phyloP scores from a whole-genome alignment of 495 filamentous ascomycete genomes.

The Astrothelium subdiscretum region DNA sequence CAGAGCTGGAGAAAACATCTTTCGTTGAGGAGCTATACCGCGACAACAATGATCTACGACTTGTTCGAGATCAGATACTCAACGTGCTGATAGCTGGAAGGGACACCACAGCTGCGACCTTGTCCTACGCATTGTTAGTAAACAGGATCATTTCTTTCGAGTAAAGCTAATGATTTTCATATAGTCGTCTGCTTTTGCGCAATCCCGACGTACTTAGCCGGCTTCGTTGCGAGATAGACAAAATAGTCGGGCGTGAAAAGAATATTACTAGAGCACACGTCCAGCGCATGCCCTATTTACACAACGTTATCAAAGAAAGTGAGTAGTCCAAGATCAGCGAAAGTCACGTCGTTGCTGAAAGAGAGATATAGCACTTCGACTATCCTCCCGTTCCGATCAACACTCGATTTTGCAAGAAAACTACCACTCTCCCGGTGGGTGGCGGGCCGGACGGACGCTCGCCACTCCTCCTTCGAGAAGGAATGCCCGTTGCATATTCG shows the following conservation, averaged over 20 bases:
- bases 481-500: slow-evolving; percentile 18
- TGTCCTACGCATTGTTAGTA: slow-evolving; percentile 1
- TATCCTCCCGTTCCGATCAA: slow-evolving; percentile 27
- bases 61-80: slow-evolving; percentile 13
- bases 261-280: background rate
- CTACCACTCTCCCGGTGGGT: slow-evolving; percentile 26
- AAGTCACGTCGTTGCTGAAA: background rate
- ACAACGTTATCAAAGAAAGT: background rate
- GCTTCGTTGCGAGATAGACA: background rate
- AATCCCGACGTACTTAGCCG: background rate
- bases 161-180: background rate
- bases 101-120: slow-evolving; percentile 24
- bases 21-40: slow-evolving; percentile 32
- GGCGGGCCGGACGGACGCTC: slow-evolving; percentile 22
- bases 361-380: slow-evolving; percentile 3
- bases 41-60: slow-evolving; percentile 23
- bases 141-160: background rate
- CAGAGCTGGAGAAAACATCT: background rate
- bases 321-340: background rate
- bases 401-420: slow-evolving; percentile 20
- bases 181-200: background rate
- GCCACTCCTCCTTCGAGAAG: slow-evolving; percentile 23
- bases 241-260: background rate
- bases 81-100: slow-evolving; percentile 24
- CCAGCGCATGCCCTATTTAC: background rate